Evolutionary conservation across 768 basidiomycete genomes (phyloP).

Genomic region (Suillus decipiens): DNA sequence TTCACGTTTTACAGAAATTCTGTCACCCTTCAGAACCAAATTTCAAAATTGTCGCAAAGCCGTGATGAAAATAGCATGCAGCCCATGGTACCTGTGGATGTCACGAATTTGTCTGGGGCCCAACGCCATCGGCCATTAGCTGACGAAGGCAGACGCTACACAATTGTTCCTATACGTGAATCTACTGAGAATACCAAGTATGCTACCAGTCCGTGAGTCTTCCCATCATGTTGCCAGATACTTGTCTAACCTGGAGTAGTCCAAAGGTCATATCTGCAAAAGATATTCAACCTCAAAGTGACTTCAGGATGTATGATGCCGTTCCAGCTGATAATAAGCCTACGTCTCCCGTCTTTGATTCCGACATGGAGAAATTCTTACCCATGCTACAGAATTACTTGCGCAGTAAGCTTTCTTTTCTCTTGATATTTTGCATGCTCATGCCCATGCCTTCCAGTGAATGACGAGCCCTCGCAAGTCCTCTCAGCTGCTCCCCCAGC

Average conservation of each 20-base stretch:
- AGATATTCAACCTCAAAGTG: constrained; percentile 41
- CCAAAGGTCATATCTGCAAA: constrained; percentile 58
- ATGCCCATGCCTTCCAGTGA: constrained; percentile 22
- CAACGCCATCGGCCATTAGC: constrained; percentile 28
- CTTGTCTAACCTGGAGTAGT: constrained; percentile 32
- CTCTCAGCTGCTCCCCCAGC: constrained; percentile 5
- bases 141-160: constrained; percentile 53
- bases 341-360: constrained; percentile 39
- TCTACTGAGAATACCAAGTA: constrained; percentile 16
- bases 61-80: constrained; percentile 23
- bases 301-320: constrained; percentile 76
- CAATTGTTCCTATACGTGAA: constrained; percentile 42
- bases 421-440: neutral
- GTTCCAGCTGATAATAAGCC: constrained; percentile 44
- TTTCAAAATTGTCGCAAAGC: constrained; percentile 53
- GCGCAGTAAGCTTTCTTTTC: constrained; percentile 46
- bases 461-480: constrained; percentile 22
- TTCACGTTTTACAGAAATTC: neutral
- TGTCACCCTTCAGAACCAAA: constrained; percentile 46
- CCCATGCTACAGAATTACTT: constrained; percentile 79
- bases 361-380: constrained; percentile 76
- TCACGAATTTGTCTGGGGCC: constrained; percentile 13
- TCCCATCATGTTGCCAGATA: neutral
- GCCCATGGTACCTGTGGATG: constrained; percentile 19
- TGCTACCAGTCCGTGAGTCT: constrained; percentile 45